These are phyloP conservation scores for Adansonia madagascariensis DNA, from an alignment of 441 rosid genomes.

Conservation along the genomic window DNA sequence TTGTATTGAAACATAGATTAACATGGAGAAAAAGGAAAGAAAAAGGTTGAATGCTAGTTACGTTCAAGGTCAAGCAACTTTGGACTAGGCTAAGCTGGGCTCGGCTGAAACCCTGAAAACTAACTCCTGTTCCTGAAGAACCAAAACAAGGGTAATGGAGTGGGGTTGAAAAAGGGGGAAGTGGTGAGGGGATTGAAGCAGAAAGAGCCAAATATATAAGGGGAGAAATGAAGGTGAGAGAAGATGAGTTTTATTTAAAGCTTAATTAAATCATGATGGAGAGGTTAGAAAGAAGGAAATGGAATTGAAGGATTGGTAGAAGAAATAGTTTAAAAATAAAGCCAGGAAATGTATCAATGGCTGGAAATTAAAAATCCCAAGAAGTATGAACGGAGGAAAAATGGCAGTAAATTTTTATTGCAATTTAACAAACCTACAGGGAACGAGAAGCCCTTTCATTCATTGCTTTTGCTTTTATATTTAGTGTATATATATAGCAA, in stretches of 20 bases:
- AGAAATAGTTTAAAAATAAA: constrained; percentile 64
- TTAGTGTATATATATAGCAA: neutral
- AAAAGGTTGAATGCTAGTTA: constrained; percentile 22
- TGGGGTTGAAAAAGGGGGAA: neutral
- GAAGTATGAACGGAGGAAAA: constrained; percentile 34
- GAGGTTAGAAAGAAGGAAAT: constrained; percentile 40
- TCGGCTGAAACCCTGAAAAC: neutral
- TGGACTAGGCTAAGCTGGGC: neutral
- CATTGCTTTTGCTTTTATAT: constrained; percentile 37
- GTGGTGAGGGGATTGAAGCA: constrained; percentile 45
- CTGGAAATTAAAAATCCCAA: constrained; percentile 46
- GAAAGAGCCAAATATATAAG: constrained; percentile 63
- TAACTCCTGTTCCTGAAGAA: constrained; percentile 17
- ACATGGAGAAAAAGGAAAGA: neutral
- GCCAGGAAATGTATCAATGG: constrained; percentile 64
- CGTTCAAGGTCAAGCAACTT: constrained; percentile 35
- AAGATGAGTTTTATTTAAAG: constrained; percentile 61
- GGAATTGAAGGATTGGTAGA: constrained; percentile 62
- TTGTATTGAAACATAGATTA: neutral
- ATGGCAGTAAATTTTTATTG: constrained; percentile 44
- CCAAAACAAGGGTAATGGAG: neutral
- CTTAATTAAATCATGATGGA: constrained; percentile 66
- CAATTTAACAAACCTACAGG: constrained; percentile 34
- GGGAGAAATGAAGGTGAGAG: constrained; percentile 42
- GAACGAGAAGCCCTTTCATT: constrained; percentile 35